These are phyloP conservation scores for Pythium aristosporum DNA, from an alignment of 352 stramenopile species.

Conservation along the genomic window DNA sequence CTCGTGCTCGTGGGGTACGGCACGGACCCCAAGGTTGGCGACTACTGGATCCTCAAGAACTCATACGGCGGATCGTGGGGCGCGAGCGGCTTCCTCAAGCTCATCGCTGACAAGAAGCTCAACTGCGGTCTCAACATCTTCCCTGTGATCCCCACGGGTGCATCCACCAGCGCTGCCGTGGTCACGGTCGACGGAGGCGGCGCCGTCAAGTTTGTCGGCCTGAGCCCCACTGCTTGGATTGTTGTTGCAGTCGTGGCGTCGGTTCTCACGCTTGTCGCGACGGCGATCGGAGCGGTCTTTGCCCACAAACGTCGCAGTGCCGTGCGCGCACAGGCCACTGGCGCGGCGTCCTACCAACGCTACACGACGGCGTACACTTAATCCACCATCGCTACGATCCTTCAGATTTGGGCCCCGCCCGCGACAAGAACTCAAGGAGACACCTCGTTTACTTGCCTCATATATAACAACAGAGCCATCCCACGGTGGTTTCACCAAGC, in stretches of 20 bases:
- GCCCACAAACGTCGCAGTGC: constrained; percentile 39
- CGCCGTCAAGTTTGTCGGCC: constrained; percentile 55
- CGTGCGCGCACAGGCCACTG: constrained; percentile 52
- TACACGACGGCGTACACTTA: constrained; percentile 21
- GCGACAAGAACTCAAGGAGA: neutral
- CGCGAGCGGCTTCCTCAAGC: constrained; percentile 59
- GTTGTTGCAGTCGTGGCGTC: constrained; percentile 46
- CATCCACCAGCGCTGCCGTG: constrained; percentile 36
- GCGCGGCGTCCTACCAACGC: constrained; percentile 32
- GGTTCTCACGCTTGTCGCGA: constrained; percentile 52
- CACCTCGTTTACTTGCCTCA: neutral
- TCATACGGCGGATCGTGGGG: constrained; percentile 76
- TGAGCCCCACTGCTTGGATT: constrained; percentile 60
- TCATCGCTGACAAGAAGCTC: constrained; percentile 63
- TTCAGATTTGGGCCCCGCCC: neutral
- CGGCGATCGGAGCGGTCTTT: constrained; percentile 47
- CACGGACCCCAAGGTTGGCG: constrained; percentile 45
- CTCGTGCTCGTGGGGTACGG: constrained; percentile 77
- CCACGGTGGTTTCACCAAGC: no score
- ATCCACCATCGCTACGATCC: neutral
- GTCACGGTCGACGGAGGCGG: constrained; percentile 60
- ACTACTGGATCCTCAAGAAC: constrained; percentile 87
- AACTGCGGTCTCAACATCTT: constrained; percentile 84
- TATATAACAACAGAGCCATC: neutral
- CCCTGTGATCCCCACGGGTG: constrained; percentile 65